Percentiles rank a stretch among this genome's conserved stretches.
Evolutionary conservation across 2,329 filamentous ascomycete species (phyloP).

Genomic region (Diaporthe citri): DNA sequence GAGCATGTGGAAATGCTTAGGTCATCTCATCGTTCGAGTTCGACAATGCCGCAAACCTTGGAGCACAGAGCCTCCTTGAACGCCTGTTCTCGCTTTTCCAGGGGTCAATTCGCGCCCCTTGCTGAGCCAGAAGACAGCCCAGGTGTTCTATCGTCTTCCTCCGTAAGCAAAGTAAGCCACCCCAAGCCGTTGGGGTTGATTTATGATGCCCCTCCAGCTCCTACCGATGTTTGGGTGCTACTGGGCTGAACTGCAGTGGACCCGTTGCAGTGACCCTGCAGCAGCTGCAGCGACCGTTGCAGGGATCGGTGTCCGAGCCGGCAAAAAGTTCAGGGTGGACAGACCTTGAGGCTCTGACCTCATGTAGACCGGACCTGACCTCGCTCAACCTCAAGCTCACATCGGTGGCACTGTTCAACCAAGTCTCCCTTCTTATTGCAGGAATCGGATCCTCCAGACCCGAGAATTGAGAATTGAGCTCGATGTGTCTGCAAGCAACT

Average conservation of each 20-base stretch:
- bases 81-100: background rate
- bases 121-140: background rate
- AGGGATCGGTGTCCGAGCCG: conserved; percentile 19
- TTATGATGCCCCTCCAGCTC: conserved; percentile 12
- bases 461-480: background rate
- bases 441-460: too few species aligned
- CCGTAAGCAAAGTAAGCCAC: background rate
- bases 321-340: conserved; percentile 1
- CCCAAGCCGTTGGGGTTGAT: conserved; percentile 1
- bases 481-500: background rate
- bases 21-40: conserved; percentile 11
- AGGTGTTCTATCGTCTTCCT: background rate
- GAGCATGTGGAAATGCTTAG: conserved; percentile 29
- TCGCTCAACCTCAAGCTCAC: background rate
- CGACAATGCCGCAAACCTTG: conserved; percentile 2
- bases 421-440: background rate
- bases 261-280: conserved; percentile 20
- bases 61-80: conserved; percentile 3
- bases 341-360: conserved; percentile 24
- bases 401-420: background rate
- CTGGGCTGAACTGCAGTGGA: conserved; percentile 15
- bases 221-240: background rate
- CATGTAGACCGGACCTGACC: background rate
- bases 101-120: background rate
- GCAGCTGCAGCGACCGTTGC: background rate